Evolutionary conservation across 306 rosid species (phyloP), one percentile per base, ranked within the genome.

Genomic region (Luffa acutangula): DNA sequence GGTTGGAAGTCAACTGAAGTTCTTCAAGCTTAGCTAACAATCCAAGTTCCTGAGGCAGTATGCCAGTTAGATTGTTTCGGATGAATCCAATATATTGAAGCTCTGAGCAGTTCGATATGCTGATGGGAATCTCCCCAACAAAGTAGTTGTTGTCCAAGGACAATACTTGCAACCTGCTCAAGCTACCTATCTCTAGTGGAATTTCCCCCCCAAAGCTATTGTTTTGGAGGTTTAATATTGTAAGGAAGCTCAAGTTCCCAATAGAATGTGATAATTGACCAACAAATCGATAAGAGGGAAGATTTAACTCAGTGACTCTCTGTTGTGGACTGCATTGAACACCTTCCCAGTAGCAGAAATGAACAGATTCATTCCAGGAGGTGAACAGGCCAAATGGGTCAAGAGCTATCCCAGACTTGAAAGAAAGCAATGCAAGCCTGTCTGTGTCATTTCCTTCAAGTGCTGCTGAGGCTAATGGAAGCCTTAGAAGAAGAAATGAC

Each of bases 181-280:
- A 82, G 10, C 53, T 62, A 17, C 84, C 86, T 0, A 83, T 52
- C 58, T 83, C 79, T 37, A 7, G 39, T 18, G 84, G 88, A 74
- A 83, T 80, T 48, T 33, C 9, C 4, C 15, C 25, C 15, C 4
- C 63, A 73, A 80, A 76, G 39, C 75, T 64, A 21, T 83, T 86
- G 76, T 83, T 80, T 1, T 60, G 5, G 12, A 80, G 82, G 71
- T n/a, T 11, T 39, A 80, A 20, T 11, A 0, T 4, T 20, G 45
- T 58, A 51, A 85, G 82, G 73, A 75, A 82, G 31, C 82, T 83
- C 62, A 81, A 34, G 18, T 79, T 85, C 64, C 81, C 83, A 3
- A 79, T 58, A 54, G 59, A 74, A 3, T 81, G 80, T 37, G 85
- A 73, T 13, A 85, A 31, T 0, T 1, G 20, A 43, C 87, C 87